Percentiles rank a stretch among this genome's conserved stretches.
These are phyloP conservation scores for Nemania sp. DNA, from an alignment of 2,329 filamentous ascomycete species.

Conservation along the genomic window DNA sequence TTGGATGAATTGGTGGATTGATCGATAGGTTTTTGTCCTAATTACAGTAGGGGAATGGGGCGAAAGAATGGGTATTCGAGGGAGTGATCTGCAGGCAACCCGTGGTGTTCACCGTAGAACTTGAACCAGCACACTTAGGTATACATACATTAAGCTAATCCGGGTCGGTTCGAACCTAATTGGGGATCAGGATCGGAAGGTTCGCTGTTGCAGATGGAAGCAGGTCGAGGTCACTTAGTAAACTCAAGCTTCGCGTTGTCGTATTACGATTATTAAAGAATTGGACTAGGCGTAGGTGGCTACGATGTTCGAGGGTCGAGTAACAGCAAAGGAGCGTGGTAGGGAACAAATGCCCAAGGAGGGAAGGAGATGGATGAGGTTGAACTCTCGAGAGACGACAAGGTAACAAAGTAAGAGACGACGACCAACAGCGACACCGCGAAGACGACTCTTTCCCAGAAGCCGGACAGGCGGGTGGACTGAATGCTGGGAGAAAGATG, in stretches of 20 bases:
- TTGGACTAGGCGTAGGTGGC: constrained; percentile 20
- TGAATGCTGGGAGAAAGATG: constrained; percentile 23
- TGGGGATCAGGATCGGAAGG: constrained; percentile 14
- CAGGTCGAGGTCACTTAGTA: constrained; percentile 30
- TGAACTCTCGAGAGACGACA: constrained; percentile 11
- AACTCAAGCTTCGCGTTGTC: constrained; percentile 29
- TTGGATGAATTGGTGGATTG: constrained; percentile 4
- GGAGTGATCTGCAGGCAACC: neutral
- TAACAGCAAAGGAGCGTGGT: constrained; percentile 39
- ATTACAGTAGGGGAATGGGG: constrained; percentile 9
- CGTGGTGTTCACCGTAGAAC: neutral
- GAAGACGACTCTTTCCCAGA: constrained; percentile 31
- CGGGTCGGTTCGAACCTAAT: constrained; percentile 11
- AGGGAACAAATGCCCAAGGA: constrained; percentile 34
- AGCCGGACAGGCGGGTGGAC: constrained; percentile 13
- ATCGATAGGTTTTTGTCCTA: constrained; percentile 9
- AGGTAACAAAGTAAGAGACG: constrained; percentile 16
- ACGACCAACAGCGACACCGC: constrained; percentile 32
- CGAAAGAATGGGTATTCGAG: neutral
- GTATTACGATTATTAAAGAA: constrained; percentile 39
- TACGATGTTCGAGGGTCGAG: constrained; percentile 7
- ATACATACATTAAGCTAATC: constrained; percentile 26
- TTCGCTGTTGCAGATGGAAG: constrained; percentile 26
- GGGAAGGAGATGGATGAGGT: constrained; percentile 3
- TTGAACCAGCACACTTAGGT: neutral